Evolutionary conservation across 2,329 filamentous ascomycete species (phyloP).

Genomic region (Verticillium nubilum): DNA sequence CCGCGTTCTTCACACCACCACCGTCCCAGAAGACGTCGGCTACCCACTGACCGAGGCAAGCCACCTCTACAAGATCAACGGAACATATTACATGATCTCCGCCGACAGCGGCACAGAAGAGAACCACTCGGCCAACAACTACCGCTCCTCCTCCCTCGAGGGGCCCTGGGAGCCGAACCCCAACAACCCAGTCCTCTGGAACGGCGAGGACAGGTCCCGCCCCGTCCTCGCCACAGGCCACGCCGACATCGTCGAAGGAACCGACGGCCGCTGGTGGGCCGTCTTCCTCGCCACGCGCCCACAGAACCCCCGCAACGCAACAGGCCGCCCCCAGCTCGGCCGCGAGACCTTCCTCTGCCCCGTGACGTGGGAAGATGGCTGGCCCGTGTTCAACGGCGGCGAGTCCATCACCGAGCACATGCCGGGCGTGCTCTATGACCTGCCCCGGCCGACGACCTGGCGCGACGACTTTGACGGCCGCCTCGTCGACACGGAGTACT

Average conservation of each 20-base stretch:
- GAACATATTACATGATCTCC: slow-evolving; percentile 11
- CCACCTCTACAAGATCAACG: slow-evolving; percentile 11
- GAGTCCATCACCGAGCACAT: slow-evolving; percentile 8
- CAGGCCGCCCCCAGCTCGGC: slow-evolving; percentile 9
- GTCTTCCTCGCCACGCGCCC: slow-evolving; percentile 11
- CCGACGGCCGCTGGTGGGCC: slow-evolving; percentile 10
- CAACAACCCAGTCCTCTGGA: slow-evolving; percentile 10
- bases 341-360: slow-evolving; percentile 11
- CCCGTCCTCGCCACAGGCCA: slow-evolving; percentile 11
- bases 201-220: slow-evolving; percentile 9
- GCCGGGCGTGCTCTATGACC: slow-evolving; percentile 8
- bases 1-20: slow-evolving; percentile 8
- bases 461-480: slow-evolving; percentile 12
- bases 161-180: slow-evolving; percentile 11
- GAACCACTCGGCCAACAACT: slow-evolving; percentile 9
- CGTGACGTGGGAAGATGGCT: slow-evolving; percentile 9
- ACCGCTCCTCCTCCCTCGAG: slow-evolving; percentile 5
- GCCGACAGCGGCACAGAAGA: slow-evolving; percentile 11
- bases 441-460: slow-evolving; percentile 5
- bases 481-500: slow-evolving; percentile 9
- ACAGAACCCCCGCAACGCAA: slow-evolving; percentile 7
- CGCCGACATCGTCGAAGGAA: slow-evolving; percentile 9
- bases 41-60: slow-evolving; percentile 8
- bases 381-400: slow-evolving; percentile 10
- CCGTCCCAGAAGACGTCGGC: slow-evolving; percentile 8